These are phyloP conservation scores for Solanum aculeatissimum DNA, from an alignment of 305 asterid genomes.

Conservation along the genomic window DNA sequence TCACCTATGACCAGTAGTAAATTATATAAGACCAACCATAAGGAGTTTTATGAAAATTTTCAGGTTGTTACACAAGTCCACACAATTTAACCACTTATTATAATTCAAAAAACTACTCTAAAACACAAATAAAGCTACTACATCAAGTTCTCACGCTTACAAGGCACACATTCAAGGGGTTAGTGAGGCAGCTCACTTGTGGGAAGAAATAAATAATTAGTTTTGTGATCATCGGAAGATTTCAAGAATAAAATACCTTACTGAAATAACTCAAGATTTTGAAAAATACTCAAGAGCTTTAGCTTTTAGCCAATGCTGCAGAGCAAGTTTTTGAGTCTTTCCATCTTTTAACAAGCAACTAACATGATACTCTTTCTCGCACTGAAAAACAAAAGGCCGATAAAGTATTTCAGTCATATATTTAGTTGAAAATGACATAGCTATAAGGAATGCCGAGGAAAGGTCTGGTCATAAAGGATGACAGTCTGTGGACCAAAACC, in stretches of 20 bases:
- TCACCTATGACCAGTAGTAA: too few relatives aligned
- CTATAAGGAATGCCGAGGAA: conserved; percentile 9
- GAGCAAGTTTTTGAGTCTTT: conserved; percentile 83
- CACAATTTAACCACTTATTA: neutral
- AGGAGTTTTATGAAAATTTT: too few relatives aligned
- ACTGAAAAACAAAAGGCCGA: conserved; percentile 36
- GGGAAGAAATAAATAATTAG: conserved; percentile 24
- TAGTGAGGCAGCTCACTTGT: conserved; percentile 94
- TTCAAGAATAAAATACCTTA: neutral
- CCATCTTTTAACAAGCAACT: conserved; percentile 92
- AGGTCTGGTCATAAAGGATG: conserved; percentile 92
- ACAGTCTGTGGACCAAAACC: conserved; percentile 99
- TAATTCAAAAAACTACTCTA: neutral
- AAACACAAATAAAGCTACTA: neutral
- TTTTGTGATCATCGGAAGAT: neutral
- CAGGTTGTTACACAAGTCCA: too few relatives aligned
- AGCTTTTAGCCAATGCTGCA: conserved; percentile 97
- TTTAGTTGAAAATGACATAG: neutral
- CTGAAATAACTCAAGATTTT: neutral
- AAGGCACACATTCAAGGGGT: conserved; percentile 56
- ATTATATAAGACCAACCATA: too few relatives aligned
- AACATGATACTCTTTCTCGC: conserved; percentile 96
- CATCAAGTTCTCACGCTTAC: conserved; percentile 23
- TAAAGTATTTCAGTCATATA: neutral
- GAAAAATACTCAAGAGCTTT: conserved; percentile 23